Percentiles rank a stretch among this genome's conserved stretches.
Evolutionary conservation across 1,284 basidiomycete genomes (phyloP).

Genomic region (Vanrija pseudolonga): DNA sequence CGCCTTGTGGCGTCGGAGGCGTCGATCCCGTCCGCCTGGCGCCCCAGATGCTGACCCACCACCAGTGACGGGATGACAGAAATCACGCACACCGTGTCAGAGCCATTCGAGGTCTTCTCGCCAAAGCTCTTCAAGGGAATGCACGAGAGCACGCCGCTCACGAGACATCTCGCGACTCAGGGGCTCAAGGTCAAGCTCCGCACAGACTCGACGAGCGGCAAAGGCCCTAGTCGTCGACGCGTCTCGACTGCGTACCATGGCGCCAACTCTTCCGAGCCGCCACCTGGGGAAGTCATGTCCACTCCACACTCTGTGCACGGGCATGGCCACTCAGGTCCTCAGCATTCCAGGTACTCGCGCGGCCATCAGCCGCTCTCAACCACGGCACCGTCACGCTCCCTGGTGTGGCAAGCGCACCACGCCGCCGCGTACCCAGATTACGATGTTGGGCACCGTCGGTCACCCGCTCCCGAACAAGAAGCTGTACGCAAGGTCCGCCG

Average conservation of each 20-base stretch:
- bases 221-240: slow-evolving; percentile 14
- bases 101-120: slow-evolving; percentile 49
- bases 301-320: too few relatives aligned
- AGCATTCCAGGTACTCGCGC: too few relatives aligned
- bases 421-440: background rate
- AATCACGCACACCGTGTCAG: slow-evolving; percentile 39
- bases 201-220: slow-evolving; percentile 39
- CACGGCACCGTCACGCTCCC: background rate
- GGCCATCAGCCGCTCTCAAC: too few relatives aligned
- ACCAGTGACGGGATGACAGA: slow-evolving; percentile 33
- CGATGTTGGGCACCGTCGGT: background rate
- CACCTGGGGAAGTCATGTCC: too few relatives aligned
- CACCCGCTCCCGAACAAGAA: background rate
- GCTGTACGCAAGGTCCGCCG: slow-evolving; percentile 9
- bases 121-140: slow-evolving; percentile 51
- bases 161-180: slow-evolving; percentile 48
- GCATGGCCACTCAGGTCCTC: too few relatives aligned
- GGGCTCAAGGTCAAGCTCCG: slow-evolving; percentile 50
- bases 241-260: background rate
- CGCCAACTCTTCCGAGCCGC: too few relatives aligned
- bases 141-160: slow-evolving; percentile 47
- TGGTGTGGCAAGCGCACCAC: slow-evolving; percentile 1
- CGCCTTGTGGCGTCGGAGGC: too few relatives aligned
- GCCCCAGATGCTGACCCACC: background rate
- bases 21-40: background rate